These are phyloP conservation scores for Croton setiger DNA, from an alignment of 441 rosid genomes.

Conservation along the genomic window DNA sequence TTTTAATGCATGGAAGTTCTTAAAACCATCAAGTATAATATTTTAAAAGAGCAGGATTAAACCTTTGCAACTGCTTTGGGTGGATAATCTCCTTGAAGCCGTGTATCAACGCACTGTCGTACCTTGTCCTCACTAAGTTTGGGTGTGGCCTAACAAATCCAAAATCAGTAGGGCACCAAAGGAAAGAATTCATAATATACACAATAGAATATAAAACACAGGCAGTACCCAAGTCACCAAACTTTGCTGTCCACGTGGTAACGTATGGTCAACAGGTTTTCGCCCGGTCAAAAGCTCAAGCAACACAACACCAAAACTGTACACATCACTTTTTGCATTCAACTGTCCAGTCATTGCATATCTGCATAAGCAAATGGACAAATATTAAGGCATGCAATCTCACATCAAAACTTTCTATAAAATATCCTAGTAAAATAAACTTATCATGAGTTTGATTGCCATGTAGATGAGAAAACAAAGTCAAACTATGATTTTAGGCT, in stretches of 20 bases:
- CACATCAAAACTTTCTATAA: slow-evolving; percentile 10
- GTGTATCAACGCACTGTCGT: slow-evolving; percentile 90
- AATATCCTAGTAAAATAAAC: not conserved
- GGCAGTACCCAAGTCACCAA: slow-evolving; percentile 91
- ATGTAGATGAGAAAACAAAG: slow-evolving; percentile 1
- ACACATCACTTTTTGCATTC: slow-evolving; percentile 96
- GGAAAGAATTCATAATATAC: slow-evolving; percentile 1
- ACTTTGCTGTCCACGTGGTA: slow-evolving; percentile 99
- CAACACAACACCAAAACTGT: slow-evolving; percentile 94
- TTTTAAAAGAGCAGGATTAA: not conserved
- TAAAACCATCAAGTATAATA: not conserved
- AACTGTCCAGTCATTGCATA: slow-evolving; percentile 98
- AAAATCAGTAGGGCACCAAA: slow-evolving; percentile 11
- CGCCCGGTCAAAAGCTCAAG: slow-evolving; percentile 94
- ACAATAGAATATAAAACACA: slow-evolving; percentile 8
- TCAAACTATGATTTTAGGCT: not conserved
- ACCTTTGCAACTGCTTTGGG: slow-evolving; percentile 98
- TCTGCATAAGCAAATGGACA: slow-evolving; percentile 38
- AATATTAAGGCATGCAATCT: slow-evolving; percentile 9
- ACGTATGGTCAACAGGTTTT: slow-evolving; percentile 96
- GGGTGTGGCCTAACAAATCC: slow-evolving; percentile 73
- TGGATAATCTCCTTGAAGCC: slow-evolving; percentile 82
- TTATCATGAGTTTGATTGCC: slow-evolving; percentile 7
- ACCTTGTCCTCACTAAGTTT: slow-evolving; percentile 96
- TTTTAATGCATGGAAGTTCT: not conserved